These are phyloP conservation scores for Verticillium dahliae DNA, from an alignment of 2,329 filamentous ascomycete species.

Conservation along the genomic window DNA sequence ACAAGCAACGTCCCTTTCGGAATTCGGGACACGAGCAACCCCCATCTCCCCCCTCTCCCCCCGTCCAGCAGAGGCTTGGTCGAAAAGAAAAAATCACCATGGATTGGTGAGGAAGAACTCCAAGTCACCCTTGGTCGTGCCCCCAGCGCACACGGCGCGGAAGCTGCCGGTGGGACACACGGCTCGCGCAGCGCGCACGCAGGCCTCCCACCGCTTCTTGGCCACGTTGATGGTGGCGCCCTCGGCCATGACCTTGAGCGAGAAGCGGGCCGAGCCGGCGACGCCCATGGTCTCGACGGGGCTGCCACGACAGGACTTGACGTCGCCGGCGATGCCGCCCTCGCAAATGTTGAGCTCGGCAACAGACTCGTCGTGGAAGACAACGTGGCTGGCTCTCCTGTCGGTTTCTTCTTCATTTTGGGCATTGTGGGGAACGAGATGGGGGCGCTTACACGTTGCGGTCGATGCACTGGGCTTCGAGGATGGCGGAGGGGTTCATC, in stretches of 20 bases:
- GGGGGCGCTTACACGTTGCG: conserved; percentile 26
- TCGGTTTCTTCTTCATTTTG: neutral
- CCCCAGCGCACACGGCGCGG: conserved; percentile 38
- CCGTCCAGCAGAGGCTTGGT: neutral
- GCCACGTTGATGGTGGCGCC: conserved; percentile 45
- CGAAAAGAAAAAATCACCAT: neutral
- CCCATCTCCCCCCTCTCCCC: neutral
- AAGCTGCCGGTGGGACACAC: conserved; percentile 44
- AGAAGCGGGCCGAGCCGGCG: conserved; percentile 41
- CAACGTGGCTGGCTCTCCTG: conserved; percentile 24
- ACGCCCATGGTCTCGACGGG: conserved; percentile 36
- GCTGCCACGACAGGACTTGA: conserved; percentile 36
- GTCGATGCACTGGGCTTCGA: conserved; percentile 32
- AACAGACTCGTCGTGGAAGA: conserved; percentile 42
- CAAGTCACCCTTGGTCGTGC: conserved; percentile 38
- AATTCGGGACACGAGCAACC: neutral
- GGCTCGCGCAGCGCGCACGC: conserved; percentile 44
- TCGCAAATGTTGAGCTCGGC: conserved; percentile 40
- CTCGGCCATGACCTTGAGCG: conserved; percentile 29
- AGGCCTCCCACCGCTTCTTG: conserved; percentile 47
- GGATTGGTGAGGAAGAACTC: conserved; percentile 26
- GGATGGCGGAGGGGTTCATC: conserved; percentile 33
- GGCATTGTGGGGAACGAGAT: neutral
- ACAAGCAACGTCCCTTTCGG: neutral
- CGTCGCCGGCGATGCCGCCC: conserved; percentile 40